These are phyloP conservation scores for Cucumis cinereus DNA, from an alignment of 306 rosid species.

Conservation along the genomic window DNA sequence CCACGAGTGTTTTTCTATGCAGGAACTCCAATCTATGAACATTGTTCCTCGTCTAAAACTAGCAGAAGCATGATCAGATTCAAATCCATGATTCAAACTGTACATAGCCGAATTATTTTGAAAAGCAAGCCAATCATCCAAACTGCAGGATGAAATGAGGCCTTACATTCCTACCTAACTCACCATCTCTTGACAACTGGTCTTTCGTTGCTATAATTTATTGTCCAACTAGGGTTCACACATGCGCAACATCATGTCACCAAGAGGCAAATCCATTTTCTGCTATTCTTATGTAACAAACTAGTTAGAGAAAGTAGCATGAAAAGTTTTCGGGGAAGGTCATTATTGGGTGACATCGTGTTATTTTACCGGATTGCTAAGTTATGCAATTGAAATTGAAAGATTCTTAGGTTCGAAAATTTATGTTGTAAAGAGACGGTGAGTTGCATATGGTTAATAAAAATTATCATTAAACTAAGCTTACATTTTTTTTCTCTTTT, in stretches of 20 bases:
- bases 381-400: neutral
- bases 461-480: too few species aligned
- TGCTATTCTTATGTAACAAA: neutral
- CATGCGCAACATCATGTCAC: neutral
- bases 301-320: neutral
- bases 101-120: neutral
- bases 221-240: neutral
- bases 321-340: neutral
- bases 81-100: neutral
- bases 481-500: too few species aligned
- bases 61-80: conserved; percentile 32
- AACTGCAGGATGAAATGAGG: neutral
- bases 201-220: neutral
- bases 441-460: neutral
- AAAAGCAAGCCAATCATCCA: neutral
- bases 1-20: conserved; percentile 10
- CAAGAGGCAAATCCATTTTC: neutral
- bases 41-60: conserved; percentile 73
- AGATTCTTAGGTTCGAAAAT: neutral
- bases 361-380: neutral
- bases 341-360: neutral
- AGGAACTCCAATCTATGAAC: conserved; percentile 94
- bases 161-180: neutral
- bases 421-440: neutral
- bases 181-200: neutral